Evolutionary conservation across 768 basidiomycete species (phyloP), one percentile per base, ranked within the genome.

Genomic region (Pholiota conissans): DNA sequence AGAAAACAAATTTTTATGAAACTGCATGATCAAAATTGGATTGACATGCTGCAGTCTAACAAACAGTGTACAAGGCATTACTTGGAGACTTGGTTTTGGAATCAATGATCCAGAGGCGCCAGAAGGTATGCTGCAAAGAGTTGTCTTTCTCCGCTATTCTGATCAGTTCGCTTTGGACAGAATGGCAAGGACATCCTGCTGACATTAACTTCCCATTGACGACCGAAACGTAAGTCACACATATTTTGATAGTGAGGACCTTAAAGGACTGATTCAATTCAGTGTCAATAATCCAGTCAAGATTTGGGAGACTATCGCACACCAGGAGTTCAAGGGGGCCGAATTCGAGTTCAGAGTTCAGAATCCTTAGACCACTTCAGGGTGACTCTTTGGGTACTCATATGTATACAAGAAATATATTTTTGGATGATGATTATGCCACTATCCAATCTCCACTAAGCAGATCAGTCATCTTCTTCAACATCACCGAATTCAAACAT

Each of bases 401-500:
- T 34, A 40, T 27, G 20, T 28, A 45, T n/a, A 26, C 22, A 29
- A 45, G 16, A 42, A 42, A 20, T 40, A 28, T 53, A 40, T 42
- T 40, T 29, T 27, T 37, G 26, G 24, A 35, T 6, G 27, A 20
- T 0, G 24, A 24, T 11, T 28, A 13, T 18, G n/a, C 6, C 20
- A 42, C 5, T 29, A 27, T n/a, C 8, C 13, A 37, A 18, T 52
- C 18, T 20, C 49, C 46, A 26, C 52, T 49, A 45, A 20, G 10
- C 10, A 29, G 30, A 54, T 64, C 71, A 79, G 58, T 93, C 89
- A 56, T 93, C 91, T 68, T 93, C 91, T 62, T 91, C 91, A 11
- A 93, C 80, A 70, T 94, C 92, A n/a, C 93, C 93, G 67, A 91
- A 90, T 74, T 95, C 93, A 66, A 91, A 95, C 84, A 93, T 92